Evolutionary conservation across 148 eudicot genomes (phyloP).

Genomic region (Rhododendron ovatum): DNA sequence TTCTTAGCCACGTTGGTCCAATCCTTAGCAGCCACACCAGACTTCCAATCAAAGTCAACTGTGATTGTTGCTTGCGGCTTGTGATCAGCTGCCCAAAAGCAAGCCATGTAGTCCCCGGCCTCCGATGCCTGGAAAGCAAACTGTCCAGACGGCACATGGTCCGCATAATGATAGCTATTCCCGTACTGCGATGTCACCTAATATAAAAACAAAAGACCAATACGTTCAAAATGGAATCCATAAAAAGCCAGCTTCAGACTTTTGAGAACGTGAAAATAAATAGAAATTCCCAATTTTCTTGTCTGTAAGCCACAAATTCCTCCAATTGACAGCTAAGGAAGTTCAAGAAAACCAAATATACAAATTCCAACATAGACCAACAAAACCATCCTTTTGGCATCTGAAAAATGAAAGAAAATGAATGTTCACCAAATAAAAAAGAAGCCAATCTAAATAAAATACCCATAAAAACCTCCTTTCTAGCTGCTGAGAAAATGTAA

Average conservation of each 20-base stretch:
- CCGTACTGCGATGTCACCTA: constrained; percentile 73
- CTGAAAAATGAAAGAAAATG: neutral
- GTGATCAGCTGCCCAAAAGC: constrained; percentile 69
- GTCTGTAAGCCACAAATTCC: neutral
- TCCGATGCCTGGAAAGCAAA: constrained; percentile 82
- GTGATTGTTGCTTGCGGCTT: constrained; percentile 53
- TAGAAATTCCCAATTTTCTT: neutral
- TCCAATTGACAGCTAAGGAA: neutral
- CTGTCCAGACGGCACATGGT: constrained; percentile 63
- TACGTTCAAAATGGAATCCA: neutral
- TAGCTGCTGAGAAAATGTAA: neutral
- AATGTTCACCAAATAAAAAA: neutral
- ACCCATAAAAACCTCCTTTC: neutral
- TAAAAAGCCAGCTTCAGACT: neutral
- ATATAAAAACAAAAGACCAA: neutral
- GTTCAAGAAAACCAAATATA: neutral
- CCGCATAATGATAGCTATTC: constrained; percentile 59
- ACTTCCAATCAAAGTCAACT: constrained; percentile 82
- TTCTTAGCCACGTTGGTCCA: constrained; percentile 87
- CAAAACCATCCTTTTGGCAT: neutral
- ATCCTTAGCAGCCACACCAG: constrained; percentile 88
- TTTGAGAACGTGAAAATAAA: neutral
- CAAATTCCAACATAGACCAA: neutral
- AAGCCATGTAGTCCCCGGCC: constrained; percentile 79
- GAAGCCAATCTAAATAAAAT: neutral